A percentile compares a stretch with the other conserved stretches of the same genome.
Conservation (phyloP, 257 asterid species). For the Craterostigma plantagineum region DNA sequence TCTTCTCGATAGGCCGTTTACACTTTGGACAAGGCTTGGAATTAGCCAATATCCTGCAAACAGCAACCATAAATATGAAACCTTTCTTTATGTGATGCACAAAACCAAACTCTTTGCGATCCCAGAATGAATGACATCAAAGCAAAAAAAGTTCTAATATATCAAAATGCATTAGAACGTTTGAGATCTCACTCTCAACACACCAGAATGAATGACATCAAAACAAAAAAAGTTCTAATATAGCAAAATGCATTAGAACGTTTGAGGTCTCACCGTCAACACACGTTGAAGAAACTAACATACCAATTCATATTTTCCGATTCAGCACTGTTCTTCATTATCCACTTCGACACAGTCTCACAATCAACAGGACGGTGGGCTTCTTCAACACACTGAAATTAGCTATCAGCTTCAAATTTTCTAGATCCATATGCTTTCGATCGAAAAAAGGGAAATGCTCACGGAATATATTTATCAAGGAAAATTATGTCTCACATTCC, state of each 20-base stretch:
- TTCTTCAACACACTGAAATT: constrained; percentile 81
- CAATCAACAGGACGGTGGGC: constrained; percentile 99
- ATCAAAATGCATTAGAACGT: too few species aligned
- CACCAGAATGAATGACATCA: too few species aligned
- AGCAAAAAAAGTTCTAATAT: too few species aligned
- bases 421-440: constrained; percentile 6
- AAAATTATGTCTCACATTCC: constrained; percentile 47
- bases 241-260: too few species aligned
- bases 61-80: constrained; percentile 3
- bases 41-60: constrained; percentile 80
- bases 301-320: constrained; percentile 67
- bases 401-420: constrained; percentile 13
- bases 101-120: constrained; percentile 1
- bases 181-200: background rate
- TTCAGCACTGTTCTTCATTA: constrained; percentile 39
- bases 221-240: too few species aligned
- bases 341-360: constrained; percentile 68
- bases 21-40: constrained; percentile 99
- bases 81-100: constrained; percentile 8
- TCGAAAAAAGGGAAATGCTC: constrained; percentile 5
- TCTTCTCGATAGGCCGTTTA: constrained; percentile 98
- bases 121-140: too few species aligned
- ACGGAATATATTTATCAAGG: constrained; percentile 9
- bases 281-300: constrained; percentile 3
- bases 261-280: too few species aligned